phyloP scores from a whole-genome alignment of 352 stramenopile genomes.

The Phytophthora lateralis region DNA sequence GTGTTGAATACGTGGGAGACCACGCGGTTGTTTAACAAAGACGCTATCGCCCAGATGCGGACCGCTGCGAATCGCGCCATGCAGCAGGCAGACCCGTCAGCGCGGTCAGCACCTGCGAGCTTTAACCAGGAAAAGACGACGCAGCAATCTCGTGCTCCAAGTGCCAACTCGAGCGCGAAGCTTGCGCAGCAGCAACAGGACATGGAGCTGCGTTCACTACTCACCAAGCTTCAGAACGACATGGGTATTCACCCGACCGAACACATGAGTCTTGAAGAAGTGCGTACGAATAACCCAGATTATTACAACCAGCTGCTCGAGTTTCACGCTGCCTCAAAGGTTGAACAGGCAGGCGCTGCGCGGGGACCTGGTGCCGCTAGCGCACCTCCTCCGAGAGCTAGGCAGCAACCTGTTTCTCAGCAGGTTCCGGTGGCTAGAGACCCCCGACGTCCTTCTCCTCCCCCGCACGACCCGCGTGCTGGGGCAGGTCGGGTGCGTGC shows the following conservation, averaged over 20 bases:
- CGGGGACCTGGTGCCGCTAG: slow-evolving; percentile 9
- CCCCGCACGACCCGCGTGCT: slow-evolving; percentile 31
- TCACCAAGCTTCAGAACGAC: slow-evolving; percentile 88
- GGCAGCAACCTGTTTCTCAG: slow-evolving; percentile 12
- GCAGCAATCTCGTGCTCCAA: slow-evolving; percentile 7
- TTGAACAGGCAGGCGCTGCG: slow-evolving; percentile 16
- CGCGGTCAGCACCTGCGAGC: slow-evolving; percentile 44
- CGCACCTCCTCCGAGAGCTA: slow-evolving; percentile 21
- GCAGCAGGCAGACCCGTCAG: slow-evolving; percentile 50
- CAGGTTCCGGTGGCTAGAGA: slow-evolving; percentile 30
- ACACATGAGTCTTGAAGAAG: slow-evolving; percentile 87
- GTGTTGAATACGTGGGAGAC: slow-evolving; percentile 88
- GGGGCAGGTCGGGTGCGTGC: slow-evolving; percentile 10
- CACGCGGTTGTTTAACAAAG: slow-evolving; percentile 57
- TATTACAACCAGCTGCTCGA: slow-evolving; percentile 85
- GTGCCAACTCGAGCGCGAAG: slow-evolving; percentile 20
- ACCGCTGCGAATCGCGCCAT: slow-evolving; percentile 61
- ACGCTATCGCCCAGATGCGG: slow-evolving; percentile 74
- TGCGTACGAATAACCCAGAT: slow-evolving; percentile 83
- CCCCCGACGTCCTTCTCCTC: slow-evolving; percentile 37
- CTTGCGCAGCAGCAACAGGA: slow-evolving; percentile 55
- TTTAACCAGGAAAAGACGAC: slow-evolving; percentile 49
- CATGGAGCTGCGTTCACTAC: slow-evolving; percentile 77
- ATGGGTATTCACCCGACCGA: slow-evolving; percentile 88
- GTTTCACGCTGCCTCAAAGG: slow-evolving; percentile 55